Evolutionary conservation across 768 basidiomycete genomes (phyloP).

Genomic region (Tephrocybe sp.): DNA sequence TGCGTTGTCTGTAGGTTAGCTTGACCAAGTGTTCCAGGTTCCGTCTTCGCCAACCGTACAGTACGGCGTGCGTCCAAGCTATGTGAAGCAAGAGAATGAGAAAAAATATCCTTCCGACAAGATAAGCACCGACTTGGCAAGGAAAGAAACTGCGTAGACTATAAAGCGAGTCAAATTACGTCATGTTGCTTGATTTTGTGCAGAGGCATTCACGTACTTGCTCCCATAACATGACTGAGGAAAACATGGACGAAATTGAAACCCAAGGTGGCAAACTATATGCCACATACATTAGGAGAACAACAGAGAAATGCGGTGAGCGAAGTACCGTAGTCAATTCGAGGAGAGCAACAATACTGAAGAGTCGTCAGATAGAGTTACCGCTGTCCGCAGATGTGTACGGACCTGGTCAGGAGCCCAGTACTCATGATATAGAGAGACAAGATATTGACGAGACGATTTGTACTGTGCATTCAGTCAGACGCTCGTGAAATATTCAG

Average conservation of each 20-base stretch:
- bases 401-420: constrained; percentile 1
- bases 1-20: no score
- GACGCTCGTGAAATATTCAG: no score
- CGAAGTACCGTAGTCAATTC: not conserved
- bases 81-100: not conserved
- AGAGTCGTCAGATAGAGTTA: not conserved
- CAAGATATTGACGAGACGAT: constrained; percentile 2
- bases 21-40: no score
- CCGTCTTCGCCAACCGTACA: no score
- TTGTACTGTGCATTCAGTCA: not conserved
- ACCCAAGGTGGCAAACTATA: not conserved
- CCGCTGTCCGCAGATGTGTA: no score
- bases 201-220: not conserved
- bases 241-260: constrained; percentile 2
- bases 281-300: no score
- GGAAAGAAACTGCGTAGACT: constrained; percentile 2
- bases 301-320: not conserved
- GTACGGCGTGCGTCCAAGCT: constrained; percentile 6
- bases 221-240: not conserved
- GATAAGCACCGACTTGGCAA: not conserved
- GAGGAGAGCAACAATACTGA: not conserved
- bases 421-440: constrained; percentile 8
- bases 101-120: not conserved
- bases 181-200: not conserved
- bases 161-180: not conserved